Base-by-base conservation (phyloP, 257 asterid genomes). In the Voacanga thouarsii region DNA sequence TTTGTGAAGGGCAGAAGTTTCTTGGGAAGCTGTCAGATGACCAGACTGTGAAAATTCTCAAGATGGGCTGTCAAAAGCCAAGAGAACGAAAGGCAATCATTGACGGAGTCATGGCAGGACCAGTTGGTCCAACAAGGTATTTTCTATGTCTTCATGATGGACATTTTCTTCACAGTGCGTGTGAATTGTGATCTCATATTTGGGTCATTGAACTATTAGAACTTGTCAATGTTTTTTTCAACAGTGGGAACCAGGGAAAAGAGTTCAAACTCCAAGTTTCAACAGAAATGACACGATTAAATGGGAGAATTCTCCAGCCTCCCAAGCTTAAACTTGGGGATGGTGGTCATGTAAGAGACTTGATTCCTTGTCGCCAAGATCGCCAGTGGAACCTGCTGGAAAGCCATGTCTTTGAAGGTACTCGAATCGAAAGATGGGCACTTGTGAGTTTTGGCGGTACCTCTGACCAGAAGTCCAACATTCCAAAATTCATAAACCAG, bases 1-100 rank as follows among this genome's bases (percentile, higher is more conserved):
- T 96, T 71, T 96, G 99, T 81, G 98, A 96, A 89, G 99, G 99
- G 72, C 99, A 96, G 86, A 96, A 93, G 88, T 96, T 93, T 83
- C 89, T 96, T 1, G 98, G 99, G 70, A 93, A 92, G 87, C 95
- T 96, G 23, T 88, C 97, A 0, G 99, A 96, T 79, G 99, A 93
- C 39, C 99, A 96, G 83, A 96, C 99, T 0, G 88, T 83, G n/a
- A 92, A 87, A 75, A 86, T 96, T 72, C 91, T 96, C 65, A 89
- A 90, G 85, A 88, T 96, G 89, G 96, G 98, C 6, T 96, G 99
- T 76, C 97, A 90, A 81, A 84, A 83, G 77, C 99, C 99, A 0
- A 81, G 87, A 67, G 92, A 92, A 75, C 85, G 99, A 19, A 89
- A 86, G 84, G 89, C 90, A 4, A 87, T 89, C 61, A 93, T 96